These are phyloP conservation scores for Karstenula rhodostoma DNA, from an alignment of 2,329 filamentous ascomycete genomes.

Conservation along the genomic window DNA sequence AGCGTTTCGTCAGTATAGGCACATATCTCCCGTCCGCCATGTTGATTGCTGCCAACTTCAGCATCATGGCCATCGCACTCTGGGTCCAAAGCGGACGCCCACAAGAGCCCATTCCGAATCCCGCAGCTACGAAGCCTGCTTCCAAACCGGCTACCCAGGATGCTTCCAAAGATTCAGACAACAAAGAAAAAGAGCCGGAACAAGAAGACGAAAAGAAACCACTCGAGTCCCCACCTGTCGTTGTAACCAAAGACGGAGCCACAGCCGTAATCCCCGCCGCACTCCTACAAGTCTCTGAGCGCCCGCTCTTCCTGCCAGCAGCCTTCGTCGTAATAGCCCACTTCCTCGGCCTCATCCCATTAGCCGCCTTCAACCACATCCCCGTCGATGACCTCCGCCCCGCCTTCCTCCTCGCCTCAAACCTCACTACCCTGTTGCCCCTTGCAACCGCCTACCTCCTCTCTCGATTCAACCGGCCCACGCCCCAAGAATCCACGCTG, in stretches of 20 bases:
- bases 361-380: conserved; percentile 85
- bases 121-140: conserved; percentile 32
- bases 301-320: conserved; percentile 76
- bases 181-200: conserved; percentile 61
- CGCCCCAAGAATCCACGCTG: conserved; percentile 75
- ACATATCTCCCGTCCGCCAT: conserved; percentile 98
- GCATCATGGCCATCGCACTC: conserved; percentile 91
- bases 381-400: conserved; percentile 56
- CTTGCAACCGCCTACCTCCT: conserved; percentile 38
- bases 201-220: conserved; percentile 46
- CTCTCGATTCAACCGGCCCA: conserved; percentile 58
- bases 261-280: conserved; percentile 50
- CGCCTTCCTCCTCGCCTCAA: conserved; percentile 42
- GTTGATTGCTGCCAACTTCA: conserved; percentile 93
- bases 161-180: conserved; percentile 20
- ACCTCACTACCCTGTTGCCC: conserved; percentile 46
- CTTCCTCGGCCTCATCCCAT: conserved; percentile 78
- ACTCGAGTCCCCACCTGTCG: conserved; percentile 53
- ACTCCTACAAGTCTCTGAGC: conserved; percentile 59
- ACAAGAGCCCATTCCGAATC: conserved; percentile 29
- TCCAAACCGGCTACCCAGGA: conserved; percentile 10
- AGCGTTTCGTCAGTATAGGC: conserved; percentile 96
- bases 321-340: conserved; percentile 76
- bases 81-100: conserved; percentile 83
- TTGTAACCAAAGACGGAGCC: conserved; percentile 47